Evolutionary conservation across 345 rosid species (phyloP), one percentile per base, ranked within the genome.

Genomic region (Hypericum androsaemum): DNA sequence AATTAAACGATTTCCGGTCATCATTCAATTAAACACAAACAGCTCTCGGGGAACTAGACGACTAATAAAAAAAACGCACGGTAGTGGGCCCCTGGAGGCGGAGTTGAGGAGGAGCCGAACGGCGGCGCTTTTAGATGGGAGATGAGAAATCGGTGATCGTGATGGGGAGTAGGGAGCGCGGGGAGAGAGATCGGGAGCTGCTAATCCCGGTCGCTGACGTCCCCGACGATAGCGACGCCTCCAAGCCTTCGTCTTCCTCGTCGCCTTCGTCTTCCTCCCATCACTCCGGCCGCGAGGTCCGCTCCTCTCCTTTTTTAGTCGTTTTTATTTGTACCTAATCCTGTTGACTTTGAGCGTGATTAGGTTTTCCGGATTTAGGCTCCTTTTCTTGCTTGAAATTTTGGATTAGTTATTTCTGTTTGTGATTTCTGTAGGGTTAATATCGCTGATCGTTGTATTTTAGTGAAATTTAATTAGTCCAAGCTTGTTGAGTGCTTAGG

Each of bases 201-300:
- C 82, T 85, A 42, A 86, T 89, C 59, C 95, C 86, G n/a, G 89
- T 83, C 60, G 74, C 83, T 50, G 74, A 79, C 54, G 60, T 84
- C 54, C 66, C 48, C 14, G 66, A 57, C 58, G 76, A 59, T 39
- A 78, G 67, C 51, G 58, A 48, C 43, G 57, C 79, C 10, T 64
- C 94, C 10, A 84, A 81, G 55, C 95, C 87, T 10, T 82, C 86
- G 0, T 69, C 94, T 6, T 77, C 94, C 7, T 78, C 83, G 45
- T 75, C 32, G 32, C 32, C 69, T 32, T 56, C 74, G 42, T 47
- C 95, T 11, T 75, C 88, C 7, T 65, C 82, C 16, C 83, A 75
- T 71, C 88, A 80, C 61, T 12, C 97, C n/a, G 85, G 92, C 51
- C 95, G 87, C 6, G 95, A 89, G 92, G 97, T 88, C 14, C 12